Base-by-base conservation (phyloP, 2,329 filamentous ascomycete genomes). In the Waltergamsia citrina region DNA sequence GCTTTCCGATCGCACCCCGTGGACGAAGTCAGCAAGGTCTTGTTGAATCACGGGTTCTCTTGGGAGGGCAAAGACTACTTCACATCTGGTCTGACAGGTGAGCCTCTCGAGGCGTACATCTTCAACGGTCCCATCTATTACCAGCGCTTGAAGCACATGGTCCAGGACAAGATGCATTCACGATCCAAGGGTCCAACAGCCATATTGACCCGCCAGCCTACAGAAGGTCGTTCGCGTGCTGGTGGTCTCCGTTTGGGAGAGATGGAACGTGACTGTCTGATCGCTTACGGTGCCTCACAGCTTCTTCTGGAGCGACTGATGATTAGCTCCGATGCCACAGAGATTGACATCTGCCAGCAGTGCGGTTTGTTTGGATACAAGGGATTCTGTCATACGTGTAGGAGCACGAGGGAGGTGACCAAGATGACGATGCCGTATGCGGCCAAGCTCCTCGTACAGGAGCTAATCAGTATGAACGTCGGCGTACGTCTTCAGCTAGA, bases 101-200 rank as follows among this genome's bases (percentile, higher is more conserved):
- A 98, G 60, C 78, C 85, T 0, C 70, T 96, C 6, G 87, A 94
- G 43, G 88, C 88, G 10, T 96, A 96, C 61, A 87, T 98, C 52
- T 98, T 96, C 70, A 94, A 94, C 55, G 92, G 92, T 0, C 92
- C 92, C 9, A 98, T 98, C 60, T 98, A 94, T 67, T 98, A 98
- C 67, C 92, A 98, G 67, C 94, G 94, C 45, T 76, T 98, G 44
- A 98, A 98, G 73, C 92, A 98, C 71, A 98, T 98, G 92, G 92
- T 98, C 4, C 88, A 96, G 58, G 92, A 98, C 57, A 98, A 98
- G 65, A 96, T 98, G 92, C 92, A 98, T 62, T 90, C 85, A 21
- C 85, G 92, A 41, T 80, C 90, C 3, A 81, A 86, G 11, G 93
- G 93, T 1, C 93, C 92, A 0, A 74, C 85, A 10, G 90, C 90